phyloP scores from a whole-genome alignment of 306 rosid genomes.

The Malus sieversii region DNA sequence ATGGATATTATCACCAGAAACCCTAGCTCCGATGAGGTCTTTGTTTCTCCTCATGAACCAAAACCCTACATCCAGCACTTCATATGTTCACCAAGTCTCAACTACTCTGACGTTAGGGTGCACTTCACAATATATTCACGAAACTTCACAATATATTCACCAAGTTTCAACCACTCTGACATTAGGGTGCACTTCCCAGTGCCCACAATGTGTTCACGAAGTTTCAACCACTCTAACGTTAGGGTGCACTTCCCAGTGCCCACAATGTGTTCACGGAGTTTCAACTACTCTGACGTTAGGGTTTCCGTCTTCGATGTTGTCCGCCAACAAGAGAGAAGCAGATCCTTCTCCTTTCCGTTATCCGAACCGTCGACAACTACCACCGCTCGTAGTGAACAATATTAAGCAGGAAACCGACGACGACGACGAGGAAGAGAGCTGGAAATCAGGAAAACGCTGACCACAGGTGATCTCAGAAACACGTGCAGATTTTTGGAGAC shows the following conservation, averaged over 20 bases:
- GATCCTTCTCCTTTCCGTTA: not conserved
- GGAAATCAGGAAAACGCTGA: slow-evolving; percentile 1
- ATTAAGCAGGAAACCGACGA: too few species aligned
- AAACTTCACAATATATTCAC: not conserved
- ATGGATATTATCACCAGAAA: not conserved
- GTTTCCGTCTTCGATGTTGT: not conserved
- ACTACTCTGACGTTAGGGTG: not conserved
- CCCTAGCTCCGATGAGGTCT: not conserved
- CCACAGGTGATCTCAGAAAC: not conserved
- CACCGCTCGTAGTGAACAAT: too few species aligned
- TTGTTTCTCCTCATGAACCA: not conserved
- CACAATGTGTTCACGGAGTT: not conserved
- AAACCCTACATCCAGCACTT: not conserved
- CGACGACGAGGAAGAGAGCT: not conserved
- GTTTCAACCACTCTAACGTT: not conserved
- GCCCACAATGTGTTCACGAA: not conserved
- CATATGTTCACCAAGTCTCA: not conserved
- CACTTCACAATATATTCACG: not conserved
- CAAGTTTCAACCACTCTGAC: not conserved
- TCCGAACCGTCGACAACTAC: too few species aligned
- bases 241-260: not conserved
- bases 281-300: not conserved
- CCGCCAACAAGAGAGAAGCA: not conserved
- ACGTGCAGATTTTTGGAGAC: not conserved
- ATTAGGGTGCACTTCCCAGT: not conserved